Conservation (phyloP, 2,329 filamentous ascomycete genomes). For the Ceratocystis albifundus region DNA sequence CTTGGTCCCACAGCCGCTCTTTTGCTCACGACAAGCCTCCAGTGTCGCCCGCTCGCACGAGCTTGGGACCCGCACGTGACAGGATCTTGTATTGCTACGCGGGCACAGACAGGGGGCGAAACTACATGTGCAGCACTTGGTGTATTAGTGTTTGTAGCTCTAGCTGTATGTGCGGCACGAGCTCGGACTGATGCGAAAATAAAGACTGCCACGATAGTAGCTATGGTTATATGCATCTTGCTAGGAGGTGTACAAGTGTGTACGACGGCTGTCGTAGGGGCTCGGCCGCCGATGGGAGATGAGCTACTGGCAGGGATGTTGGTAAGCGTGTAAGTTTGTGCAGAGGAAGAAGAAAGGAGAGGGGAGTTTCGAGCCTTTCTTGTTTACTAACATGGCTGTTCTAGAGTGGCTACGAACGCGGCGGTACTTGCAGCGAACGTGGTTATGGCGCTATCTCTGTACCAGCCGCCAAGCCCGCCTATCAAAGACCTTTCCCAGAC, state of each 20-base stretch:
- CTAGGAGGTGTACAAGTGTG: not conserved
- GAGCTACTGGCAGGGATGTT: constrained; percentile 29
- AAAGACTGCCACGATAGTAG: constrained; percentile 24
- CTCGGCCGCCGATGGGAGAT: constrained; percentile 28
- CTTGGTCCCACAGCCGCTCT: constrained; percentile 30
- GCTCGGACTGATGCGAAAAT: not conserved
- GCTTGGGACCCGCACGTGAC: constrained; percentile 29
- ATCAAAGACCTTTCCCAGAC: no score
- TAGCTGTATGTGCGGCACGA: constrained; percentile 29
- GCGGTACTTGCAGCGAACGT: constrained; percentile 32
- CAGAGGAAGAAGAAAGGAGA: not conserved
- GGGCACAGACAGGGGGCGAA: constrained; percentile 30
- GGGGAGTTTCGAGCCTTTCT: not conserved
- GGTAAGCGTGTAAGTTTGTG: constrained; percentile 28
- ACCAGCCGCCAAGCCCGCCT: no score
- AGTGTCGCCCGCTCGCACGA: constrained; percentile 32
- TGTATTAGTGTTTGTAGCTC: constrained; percentile 31
- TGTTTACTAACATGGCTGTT: not conserved
- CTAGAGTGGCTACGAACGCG: constrained; percentile 32
- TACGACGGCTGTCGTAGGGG: constrained; percentile 24
- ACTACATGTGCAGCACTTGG: constrained; percentile 32
- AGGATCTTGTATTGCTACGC: constrained; percentile 30
- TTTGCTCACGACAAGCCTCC: constrained; percentile 30
- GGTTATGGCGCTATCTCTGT: constrained; percentile 21
- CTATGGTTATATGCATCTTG: not conserved